Base-by-base conservation (phyloP, 2,329 filamentous ascomycete species). In the Ascomycota sp. region DNA sequence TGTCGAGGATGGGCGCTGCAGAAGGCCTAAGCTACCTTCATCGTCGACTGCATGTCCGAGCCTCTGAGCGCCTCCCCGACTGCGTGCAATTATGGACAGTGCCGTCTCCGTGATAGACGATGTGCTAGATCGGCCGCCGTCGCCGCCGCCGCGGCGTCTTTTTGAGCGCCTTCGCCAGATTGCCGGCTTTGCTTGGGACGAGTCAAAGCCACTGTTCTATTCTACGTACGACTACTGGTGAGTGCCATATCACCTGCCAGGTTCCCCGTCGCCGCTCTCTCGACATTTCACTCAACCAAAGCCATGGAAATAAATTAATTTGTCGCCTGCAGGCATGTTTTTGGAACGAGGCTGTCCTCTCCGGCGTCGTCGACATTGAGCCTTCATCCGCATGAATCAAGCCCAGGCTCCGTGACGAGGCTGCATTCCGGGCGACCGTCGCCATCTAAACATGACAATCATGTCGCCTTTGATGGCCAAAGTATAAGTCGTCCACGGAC, bases 221-320 rank as follows among this genome's bases (percentile, higher is more conserved):
- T 66, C 67, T 30, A 81, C 74, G 42, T 94, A 93, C 53, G 82
- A 91, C 50, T 83, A 85, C 57, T 95, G 85, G 82, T 72, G 57
- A 43, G 53, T 36, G 3, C 3, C 4, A 8, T 2, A 10, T 9
- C 2, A 9, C 12, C 3, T n/a, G n/a, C 4, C 8, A 7, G 12
- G 22, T 12, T 4, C 25, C 11, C 12, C 17, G 5, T 10, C 9
- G 13, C n/a, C n/a, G n/a, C n/a, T n/a, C n/a, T n/a, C n/a, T n/a
- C n/a, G n/a, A n/a, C n/a, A n/a, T n/a, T n/a, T n/a, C n/a, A n/a
- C n/a, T n/a, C n/a, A n/a, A n/a, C n/a, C n/a, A n/a, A n/a, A n/a
- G n/a, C n/a, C n/a, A n/a, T n/a, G n/a, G n/a, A n/a, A n/a, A n/a
- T n/a, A n/a, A n/a, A n/a, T n/a, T n/a, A n/a, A n/a, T n/a, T 8